Base-by-base conservation (phyloP, 1,284 basidiomycete species). In the Cutaneotrichosporon daszewskae region DNA sequence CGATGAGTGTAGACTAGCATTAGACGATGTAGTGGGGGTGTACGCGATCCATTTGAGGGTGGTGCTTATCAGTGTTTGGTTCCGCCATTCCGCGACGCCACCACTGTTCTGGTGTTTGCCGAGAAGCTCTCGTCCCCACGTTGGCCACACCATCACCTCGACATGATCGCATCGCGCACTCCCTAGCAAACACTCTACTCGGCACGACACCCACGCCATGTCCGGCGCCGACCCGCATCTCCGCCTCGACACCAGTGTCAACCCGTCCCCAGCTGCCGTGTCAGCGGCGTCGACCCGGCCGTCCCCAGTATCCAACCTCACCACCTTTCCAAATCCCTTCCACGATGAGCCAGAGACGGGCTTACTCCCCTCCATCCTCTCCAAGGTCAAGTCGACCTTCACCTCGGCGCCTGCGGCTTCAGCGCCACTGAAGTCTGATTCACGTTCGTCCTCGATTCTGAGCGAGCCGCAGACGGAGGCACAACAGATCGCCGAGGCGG, bases 371-470 rank as follows among this genome's bases (percentile, higher is more conserved):
- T 49, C 62, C 13, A 35, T 72, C 13, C 50, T 72, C 25, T 69
- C 67, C 6, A 71, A 68, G 40, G 66, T 72, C 43, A 67, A 69
- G 45, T 63, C 60, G 36, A 66, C 66, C 0, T 70, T 72, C 43
- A 40, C 55, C 1, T 47, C 56, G 6, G 29, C 55, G 16, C 42
- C 57, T 3, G 27, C 49, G 8, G 25, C 38, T 19, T 12, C 37
- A 12, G 18, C 27, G 13, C 28, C 34, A 3, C 22, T 29, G 23
- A 11, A 28, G 3, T 14, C 20, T 11, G 11, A n/a, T n/a, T n/a
- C n/a, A n/a, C n/a, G n/a, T n/a, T n/a, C n/a, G n/a, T n/a, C 27
- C 26, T 8, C 26, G 26, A 27, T 5, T 36, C 35, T 23, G 35
- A 23, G 22, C 35, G 23, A 3, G 4, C 35, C 43, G 6, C 62